Conservation (phyloP, 2,329 filamentous ascomycete species). For the Pseudogymnoascus verrucosus region DNA sequence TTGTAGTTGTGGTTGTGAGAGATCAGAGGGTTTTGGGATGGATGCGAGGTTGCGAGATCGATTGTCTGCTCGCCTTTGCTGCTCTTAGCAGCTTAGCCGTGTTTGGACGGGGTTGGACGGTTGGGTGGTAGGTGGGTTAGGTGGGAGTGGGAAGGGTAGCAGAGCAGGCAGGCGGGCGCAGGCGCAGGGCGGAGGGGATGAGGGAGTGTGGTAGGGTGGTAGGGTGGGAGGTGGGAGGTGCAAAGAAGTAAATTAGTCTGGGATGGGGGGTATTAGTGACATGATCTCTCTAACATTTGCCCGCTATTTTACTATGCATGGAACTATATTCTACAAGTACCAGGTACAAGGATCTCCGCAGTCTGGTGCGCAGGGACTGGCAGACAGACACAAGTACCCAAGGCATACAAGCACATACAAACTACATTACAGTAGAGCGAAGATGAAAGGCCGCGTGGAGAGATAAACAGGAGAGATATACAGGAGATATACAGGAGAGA, state of each 20-base stretch:
- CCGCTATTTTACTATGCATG: rapidly evolving
- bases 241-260: neutral
- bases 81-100: constrained; percentile 8
- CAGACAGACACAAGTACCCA: neutral
- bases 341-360: neutral
- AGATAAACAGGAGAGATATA: too few relatives aligned
- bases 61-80: constrained; percentile 8
- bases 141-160: neutral
- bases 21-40: constrained; percentile 7
- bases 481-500: neutral
- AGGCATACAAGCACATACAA: neutral
- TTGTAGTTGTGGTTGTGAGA: neutral
- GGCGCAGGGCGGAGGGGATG: neutral
- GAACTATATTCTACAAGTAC: neutral
- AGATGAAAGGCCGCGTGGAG: neutral
- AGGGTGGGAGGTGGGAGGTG: neutral
- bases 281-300: neutral
- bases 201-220: neutral
- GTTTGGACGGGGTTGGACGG: constrained; percentile 7
- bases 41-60: constrained; percentile 12
- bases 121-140: neutral
- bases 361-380: neutral
- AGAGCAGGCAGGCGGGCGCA: neutral
- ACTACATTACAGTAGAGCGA: too few relatives aligned
- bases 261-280: neutral